Conservation (phyloP, 768 basidiomycete genomes). For the Mrakia gelida region DNA sequence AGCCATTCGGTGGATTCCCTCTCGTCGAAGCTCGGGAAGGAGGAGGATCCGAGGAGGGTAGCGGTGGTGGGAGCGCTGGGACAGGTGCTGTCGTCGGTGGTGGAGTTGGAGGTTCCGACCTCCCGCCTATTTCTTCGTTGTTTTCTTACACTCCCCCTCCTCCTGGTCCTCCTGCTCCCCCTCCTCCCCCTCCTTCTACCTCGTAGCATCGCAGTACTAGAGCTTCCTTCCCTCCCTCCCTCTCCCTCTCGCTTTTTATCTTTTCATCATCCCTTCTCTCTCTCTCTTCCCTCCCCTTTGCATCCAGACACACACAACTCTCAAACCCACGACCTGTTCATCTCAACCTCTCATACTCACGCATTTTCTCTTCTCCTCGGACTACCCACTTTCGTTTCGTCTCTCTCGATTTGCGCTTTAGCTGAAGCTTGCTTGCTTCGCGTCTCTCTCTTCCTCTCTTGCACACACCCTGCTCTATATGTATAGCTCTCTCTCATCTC, state of each 20-base stretch:
- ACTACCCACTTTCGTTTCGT: no score
- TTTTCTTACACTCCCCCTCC: constrained; percentile 15
- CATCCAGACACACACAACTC: background rate
- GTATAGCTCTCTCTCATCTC: no score
- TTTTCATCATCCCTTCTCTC: background rate
- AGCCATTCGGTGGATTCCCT: background rate
- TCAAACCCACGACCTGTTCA: background rate
- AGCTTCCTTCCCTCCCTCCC: background rate
- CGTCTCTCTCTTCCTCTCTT: no score
- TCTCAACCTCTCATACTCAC: background rate
- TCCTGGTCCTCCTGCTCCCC: background rate
- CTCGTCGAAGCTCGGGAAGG: background rate
- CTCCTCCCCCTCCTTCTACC: background rate
- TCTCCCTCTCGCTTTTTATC: background rate
- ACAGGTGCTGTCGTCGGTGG: no score
- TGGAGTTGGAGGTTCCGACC: background rate
- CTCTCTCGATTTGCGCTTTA: no score
- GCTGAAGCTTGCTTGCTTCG: no score
- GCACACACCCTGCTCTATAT: no score
- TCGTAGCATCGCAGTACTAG: constrained; percentile 9
- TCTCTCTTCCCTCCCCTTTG: background rate
- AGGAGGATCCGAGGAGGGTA: background rate
- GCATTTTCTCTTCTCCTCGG: no score
- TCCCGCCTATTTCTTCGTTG: background rate
- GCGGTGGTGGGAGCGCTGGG: background rate